A percentile compares a stretch with the other conserved stretches of the same genome.
Evolutionary conservation across 2,329 filamentous ascomycete species (phyloP).

Genomic region (Penicillium rolfsii): DNA sequence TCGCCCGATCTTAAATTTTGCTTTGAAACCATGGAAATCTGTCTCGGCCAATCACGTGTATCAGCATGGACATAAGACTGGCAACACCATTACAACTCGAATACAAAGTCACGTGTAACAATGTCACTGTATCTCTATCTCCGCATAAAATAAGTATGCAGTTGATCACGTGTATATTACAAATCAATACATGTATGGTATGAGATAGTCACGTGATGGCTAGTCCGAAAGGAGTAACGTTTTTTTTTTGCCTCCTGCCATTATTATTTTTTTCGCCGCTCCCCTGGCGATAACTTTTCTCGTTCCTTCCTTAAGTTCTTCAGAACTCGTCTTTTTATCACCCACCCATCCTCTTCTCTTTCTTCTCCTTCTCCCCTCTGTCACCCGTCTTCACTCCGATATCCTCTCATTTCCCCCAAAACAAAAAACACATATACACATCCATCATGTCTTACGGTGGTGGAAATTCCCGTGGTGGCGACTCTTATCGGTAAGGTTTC

Average conservation of each 20-base stretch:
- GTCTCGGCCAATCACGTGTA: conserved; percentile 2
- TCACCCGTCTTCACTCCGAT: neutral
- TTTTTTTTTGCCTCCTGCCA: conserved; percentile 20
- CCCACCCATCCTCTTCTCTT: conserved; percentile 1
- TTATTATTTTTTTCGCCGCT: conserved; percentile 25
- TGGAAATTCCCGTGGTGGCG: conserved; percentile 57
- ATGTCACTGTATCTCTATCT: neutral
- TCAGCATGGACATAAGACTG: neutral
- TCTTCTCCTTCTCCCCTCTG: conserved; percentile 4
- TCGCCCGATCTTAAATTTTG: conserved; percentile 8
- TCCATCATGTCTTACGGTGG: conserved; percentile 69
- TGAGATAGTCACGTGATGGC: conserved; percentile 6
- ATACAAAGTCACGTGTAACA: neutral
- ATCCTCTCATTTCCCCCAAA: conserved; percentile 3
- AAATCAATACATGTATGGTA: neutral
- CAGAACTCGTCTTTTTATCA: conserved; percentile 26
- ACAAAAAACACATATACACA: conserved; percentile 24
- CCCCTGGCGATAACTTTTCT: conserved; percentile 25
- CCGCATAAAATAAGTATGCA: too few relatives aligned
- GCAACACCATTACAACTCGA: too few relatives aligned
- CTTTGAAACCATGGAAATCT: conserved; percentile 1
- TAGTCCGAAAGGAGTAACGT: conserved; percentile 34
- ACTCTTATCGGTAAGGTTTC: conserved; percentile 54
- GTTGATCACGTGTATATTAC: neutral
- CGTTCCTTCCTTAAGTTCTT: conserved; percentile 26